These are phyloP conservation scores for Allium sativum DNA, from an alignment of 106 monocot genomes.

Conservation along the genomic window DNA sequence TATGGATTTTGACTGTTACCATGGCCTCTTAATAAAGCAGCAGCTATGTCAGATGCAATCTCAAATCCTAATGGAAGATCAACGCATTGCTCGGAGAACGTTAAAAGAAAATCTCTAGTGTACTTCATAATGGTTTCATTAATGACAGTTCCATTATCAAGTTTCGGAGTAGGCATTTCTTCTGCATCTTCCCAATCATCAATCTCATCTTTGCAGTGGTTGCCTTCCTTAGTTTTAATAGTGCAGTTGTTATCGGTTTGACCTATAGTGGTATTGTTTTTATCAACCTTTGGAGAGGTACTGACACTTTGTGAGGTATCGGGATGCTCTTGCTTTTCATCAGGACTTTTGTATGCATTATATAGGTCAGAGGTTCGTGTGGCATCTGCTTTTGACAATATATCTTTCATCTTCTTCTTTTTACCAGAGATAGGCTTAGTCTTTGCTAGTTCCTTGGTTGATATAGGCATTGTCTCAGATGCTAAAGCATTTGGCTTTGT, in stretches of 20 bases:
- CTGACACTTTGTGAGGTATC: slow-evolving; percentile 13
- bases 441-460: slow-evolving; percentile 13
- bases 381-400: slow-evolving; percentile 69
- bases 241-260: slow-evolving; percentile 7
- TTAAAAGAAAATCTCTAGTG: slow-evolving; percentile 42
- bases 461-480: slow-evolving; percentile 19
- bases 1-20: slow-evolving; percentile 6
- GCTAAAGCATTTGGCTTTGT: no score
- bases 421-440: slow-evolving; percentile 17
- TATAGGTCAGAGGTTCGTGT: slow-evolving; percentile 59
- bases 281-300: slow-evolving; percentile 14
- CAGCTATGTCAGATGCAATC: slow-evolving; percentile 31
- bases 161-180: slow-evolving; percentile 35
- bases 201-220: slow-evolving; percentile 36
- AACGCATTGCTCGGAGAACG: slow-evolving; percentile 21
- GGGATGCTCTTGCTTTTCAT: slow-evolving; percentile 28
- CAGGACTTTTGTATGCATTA: slow-evolving; percentile 63
- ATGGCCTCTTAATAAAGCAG: slow-evolving; percentile 19
- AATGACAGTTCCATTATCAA: slow-evolving; percentile 7
- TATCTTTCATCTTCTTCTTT: slow-evolving; percentile 50
- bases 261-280: slow-evolving; percentile 6
- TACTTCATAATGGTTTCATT: slow-evolving; percentile 14
- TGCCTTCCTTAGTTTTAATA: slow-evolving; percentile 15
- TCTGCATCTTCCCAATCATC: slow-evolving; percentile 75
- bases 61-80: slow-evolving; percentile 42